Conservation (phyloP, 768 basidiomycete genomes). For the Xerocomellus chrysenteron region DNA sequence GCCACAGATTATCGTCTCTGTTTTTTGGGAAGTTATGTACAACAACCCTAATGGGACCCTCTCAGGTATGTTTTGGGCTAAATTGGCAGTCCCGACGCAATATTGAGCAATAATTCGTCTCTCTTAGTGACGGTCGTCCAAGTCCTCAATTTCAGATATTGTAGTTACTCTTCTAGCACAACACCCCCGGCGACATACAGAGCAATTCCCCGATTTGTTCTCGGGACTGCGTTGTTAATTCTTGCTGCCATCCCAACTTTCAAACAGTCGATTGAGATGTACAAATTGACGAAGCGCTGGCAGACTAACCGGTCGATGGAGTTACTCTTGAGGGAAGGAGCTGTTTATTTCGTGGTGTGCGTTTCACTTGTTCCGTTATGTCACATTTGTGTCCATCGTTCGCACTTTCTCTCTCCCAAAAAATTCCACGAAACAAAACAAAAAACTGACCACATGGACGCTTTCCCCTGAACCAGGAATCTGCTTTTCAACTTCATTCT, state of each 20-base stretch:
- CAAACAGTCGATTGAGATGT: neutral
- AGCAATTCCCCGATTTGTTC: constrained; percentile 3
- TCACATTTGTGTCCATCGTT: too few relatives aligned
- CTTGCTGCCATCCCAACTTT: neutral
- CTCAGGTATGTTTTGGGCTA: constrained; percentile 1
- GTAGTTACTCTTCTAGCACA: neutral
- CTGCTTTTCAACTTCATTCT: constrained; percentile 3
- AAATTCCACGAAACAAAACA: neutral
- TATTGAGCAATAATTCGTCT: too few relatives aligned
- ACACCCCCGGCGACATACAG: neutral
- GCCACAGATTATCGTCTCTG: neutral
- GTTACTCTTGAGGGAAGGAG: constrained; percentile 8
- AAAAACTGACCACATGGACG: neutral
- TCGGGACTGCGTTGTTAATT: constrained; percentile 1
- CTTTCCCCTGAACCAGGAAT: neutral
- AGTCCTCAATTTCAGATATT: neutral
- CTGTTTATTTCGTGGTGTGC: constrained; percentile 12
- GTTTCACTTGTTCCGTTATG: neutral
- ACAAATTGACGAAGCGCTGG: constrained; percentile 12
- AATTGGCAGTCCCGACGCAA: too few relatives aligned
- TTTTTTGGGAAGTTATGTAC: constrained; percentile 4
- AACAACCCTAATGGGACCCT: neutral
- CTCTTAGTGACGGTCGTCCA: neutral
- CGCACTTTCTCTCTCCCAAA: neutral
- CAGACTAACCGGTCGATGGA: constrained; percentile 1